phyloP scores from a whole-genome alignment of 2,329 filamentous ascomycete species.

The Aspergillus proliferans region DNA sequence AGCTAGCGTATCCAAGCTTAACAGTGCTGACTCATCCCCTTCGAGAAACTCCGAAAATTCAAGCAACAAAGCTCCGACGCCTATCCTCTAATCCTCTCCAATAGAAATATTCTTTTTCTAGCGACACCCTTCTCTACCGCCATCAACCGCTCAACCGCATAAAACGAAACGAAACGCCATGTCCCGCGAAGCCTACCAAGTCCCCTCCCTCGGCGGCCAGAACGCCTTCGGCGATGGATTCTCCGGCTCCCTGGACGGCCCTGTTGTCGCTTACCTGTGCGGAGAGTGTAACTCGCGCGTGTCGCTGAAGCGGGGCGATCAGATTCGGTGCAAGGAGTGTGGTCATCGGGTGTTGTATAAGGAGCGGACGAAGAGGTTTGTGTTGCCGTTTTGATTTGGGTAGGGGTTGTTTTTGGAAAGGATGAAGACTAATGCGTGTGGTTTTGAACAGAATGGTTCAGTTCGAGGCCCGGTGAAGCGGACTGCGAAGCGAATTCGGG shows the following conservation, averaged over 20 bases:
- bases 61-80: background rate
- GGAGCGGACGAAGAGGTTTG: slow-evolving; percentile 92
- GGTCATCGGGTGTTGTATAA: slow-evolving; percentile 96
- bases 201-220: slow-evolving; percentile 52
- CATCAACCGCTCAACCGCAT: too few relatives aligned
- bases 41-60: background rate
- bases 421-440: slow-evolving; percentile 1
- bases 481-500: background rate
- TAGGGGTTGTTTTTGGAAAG: background rate
- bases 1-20: background rate
- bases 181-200: slow-evolving; percentile 73
- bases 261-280: slow-evolving; percentile 65
- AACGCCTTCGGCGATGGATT: slow-evolving; percentile 29
- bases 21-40: background rate
- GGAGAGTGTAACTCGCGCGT: slow-evolving; percentile 80
- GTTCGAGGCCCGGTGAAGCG: slow-evolving; percentile 77
- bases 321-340: slow-evolving; percentile 84
- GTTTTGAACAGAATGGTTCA: slow-evolving; percentile 74
- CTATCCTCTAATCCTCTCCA: background rate
- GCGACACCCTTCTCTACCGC: too few relatives aligned
- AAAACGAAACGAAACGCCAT: slow-evolving; percentile 30
- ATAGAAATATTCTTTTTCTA: background rate
- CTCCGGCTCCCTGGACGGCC: slow-evolving; percentile 43
- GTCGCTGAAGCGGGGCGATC: slow-evolving; percentile 67
- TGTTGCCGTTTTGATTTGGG: slow-evolving; percentile 14